Base-by-base conservation (phyloP, 2,329 filamentous ascomycete species). In the Fusarium mexicanum region DNA sequence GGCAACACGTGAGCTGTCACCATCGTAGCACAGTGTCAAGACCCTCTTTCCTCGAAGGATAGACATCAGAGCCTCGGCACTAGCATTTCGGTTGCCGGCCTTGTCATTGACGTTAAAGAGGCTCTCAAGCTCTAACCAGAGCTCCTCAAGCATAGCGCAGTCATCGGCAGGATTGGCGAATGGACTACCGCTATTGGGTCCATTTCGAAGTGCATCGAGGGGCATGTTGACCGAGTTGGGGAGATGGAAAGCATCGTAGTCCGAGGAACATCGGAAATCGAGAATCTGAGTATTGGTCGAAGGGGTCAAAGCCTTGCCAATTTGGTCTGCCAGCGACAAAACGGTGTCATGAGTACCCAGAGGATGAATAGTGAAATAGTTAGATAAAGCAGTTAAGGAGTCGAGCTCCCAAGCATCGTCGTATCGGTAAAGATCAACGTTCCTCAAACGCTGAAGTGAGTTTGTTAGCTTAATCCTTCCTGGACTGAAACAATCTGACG, bases 331-430 rank as follows among this genome's bases (percentile, higher is more conserved):
- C 8, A 79, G 64, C 11, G 77, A 77, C 10, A 78, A 64, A 16
- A 79, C 65, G 47, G 72, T 79, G 48, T 78, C 74, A 6, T 75
- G 73, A 16, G 76, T 74, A 8, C 71, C 70, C 6, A 78, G 53
- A 5, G 78, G 77, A 44, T 79, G 72, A 9, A 80, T 70, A 5
- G 70, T 69, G 55, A 78, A 79, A 48, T 85, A 85, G 37, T 79
- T 77, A 5, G 80, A 81, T 60, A 87, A 77, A 1, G 84, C 82
- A 1, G 83, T 78, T 8, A 81, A 68, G 2, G 85, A 83, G 7
- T 82, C 80, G 9, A 83, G 82, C 76, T 89, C 87, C 88, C 88
- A 90, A 40, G 83, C 83, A 73, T 88, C 86, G 62, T 90, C 87
- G 67, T 90, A 90, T 16, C 85, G 86, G 77, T 89, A 85, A 10